A percentile compares a stretch with the other conserved stretches of the same genome.
Conservation (phyloP, 208 protist species). For the Leptomonas seymouri region DNA sequence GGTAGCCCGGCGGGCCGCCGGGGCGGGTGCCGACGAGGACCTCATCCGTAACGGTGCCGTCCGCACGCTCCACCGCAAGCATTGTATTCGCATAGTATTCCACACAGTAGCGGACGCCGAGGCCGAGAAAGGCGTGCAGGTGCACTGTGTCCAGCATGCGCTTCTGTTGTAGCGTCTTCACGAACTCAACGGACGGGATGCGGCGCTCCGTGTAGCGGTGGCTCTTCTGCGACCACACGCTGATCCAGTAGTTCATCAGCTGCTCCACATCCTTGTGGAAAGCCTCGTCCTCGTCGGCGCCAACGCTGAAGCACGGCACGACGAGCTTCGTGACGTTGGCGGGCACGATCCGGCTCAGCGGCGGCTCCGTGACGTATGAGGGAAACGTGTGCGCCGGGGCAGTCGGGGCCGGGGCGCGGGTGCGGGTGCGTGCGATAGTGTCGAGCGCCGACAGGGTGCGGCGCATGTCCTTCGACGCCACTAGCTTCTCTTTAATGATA, state of each 20-base stretch:
- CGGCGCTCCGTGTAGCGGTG: slow-evolving; percentile 51
- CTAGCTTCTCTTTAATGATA: slow-evolving; percentile 83
- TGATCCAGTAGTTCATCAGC: slow-evolving; percentile 89
- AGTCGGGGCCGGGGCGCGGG: slow-evolving; percentile 21
- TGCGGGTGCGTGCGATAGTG: slow-evolving; percentile 53
- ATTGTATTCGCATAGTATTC: slow-evolving; percentile 87
- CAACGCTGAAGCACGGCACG: slow-evolving; percentile 42
- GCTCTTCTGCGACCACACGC: slow-evolving; percentile 41
- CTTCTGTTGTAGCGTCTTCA: slow-evolving; percentile 79
- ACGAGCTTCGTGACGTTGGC: slow-evolving; percentile 52
- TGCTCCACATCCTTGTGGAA: slow-evolving; percentile 49
- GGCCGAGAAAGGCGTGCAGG: slow-evolving; percentile 82
- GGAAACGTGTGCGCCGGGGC: slow-evolving; percentile 33
- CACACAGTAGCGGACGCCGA: slow-evolving; percentile 85
- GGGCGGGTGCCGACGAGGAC: slow-evolving; percentile 43
- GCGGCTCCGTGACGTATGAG: slow-evolving; percentile 48
- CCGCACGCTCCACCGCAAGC: slow-evolving; percentile 77
- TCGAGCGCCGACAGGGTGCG: slow-evolving; percentile 80
- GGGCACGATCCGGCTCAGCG: slow-evolving; percentile 58
- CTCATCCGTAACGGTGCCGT: slow-evolving; percentile 29
- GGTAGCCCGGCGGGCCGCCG: slow-evolving; percentile 70
- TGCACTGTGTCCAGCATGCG: slow-evolving; percentile 84
- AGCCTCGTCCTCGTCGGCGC: slow-evolving; percentile 50
- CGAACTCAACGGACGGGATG: slow-evolving; percentile 67
- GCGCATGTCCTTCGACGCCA: slow-evolving; percentile 60